Base-by-base conservation (phyloP, 2,329 filamentous ascomycete species). In the Dactylellina leptospora region DNA sequence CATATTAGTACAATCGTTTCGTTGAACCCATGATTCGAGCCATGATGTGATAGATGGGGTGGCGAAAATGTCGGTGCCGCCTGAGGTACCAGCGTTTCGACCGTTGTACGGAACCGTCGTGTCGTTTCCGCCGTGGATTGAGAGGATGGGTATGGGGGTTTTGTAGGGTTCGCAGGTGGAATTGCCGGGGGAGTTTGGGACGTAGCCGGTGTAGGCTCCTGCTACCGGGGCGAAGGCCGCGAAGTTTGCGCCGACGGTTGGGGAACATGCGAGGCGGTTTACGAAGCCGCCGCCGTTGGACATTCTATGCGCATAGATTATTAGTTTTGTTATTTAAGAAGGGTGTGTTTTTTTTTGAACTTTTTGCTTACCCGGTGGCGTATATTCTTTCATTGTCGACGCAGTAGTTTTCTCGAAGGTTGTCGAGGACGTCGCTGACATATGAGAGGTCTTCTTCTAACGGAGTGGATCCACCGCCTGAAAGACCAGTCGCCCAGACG, bases 121-220 rank as follows among this genome's bases (percentile, higher is more conserved):
- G 75, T 85, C 84, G 1, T 74, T 78, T 1, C 79, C 80, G n/a
- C 84, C 84, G 75, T 85, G 84, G 56, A 85, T 82, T 42, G 83
- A 82, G 6, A 85, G 76, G 8, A 85, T 78, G 0, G 83, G 83
- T 2, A 84, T 64, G 0, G 80, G 79, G 0, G 56, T 74, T 47
- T 78, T 79, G 20, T 77, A 77, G 0, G 81, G 79, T 1, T 73
- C 76, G 77, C 82, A 84, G n/a, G 66, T 53, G 16, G 66, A 53
- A 18, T 58, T 59, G 4, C 64, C 64, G 22, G 18, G 18, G 0
- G 22, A 53, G 51, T 55, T 28, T 27, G 16, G 18, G 40, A 58
- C 25, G 51, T 62, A 82, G 78, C 11, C 79, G 76, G 13, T 84
- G 75, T 81, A 83, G 0, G 83, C 78, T 0, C 82, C 82, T 0